Conservation (phyloP, 345 rosid genomes). For the Salix koriyanagi region DNA sequence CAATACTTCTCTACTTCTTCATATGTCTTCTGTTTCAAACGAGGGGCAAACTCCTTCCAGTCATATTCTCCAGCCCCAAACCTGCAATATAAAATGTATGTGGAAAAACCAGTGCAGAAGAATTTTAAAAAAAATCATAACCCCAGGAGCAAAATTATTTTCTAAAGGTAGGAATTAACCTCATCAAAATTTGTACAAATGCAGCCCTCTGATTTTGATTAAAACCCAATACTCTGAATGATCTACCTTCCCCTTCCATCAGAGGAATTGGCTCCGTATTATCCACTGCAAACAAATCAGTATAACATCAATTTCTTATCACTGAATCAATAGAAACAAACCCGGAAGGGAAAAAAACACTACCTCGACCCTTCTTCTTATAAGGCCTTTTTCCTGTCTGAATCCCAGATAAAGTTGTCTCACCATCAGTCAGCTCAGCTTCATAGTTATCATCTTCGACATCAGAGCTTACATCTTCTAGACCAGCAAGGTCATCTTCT, state of each 20-base stretch:
- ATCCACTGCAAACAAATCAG: constrained; percentile 45
- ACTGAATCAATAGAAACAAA: not conserved
- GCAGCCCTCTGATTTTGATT: constrained; percentile 92
- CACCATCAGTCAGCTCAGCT: constrained; percentile 85
- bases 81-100: constrained; percentile 38
- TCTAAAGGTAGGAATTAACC: constrained; percentile 36
- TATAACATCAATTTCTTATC: not conserved
- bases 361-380: constrained; percentile 80
- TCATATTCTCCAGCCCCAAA: constrained; percentile 86
- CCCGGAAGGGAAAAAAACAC: constrained; percentile 5
- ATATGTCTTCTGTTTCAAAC: constrained; percentile 84
- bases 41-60: constrained; percentile 82
- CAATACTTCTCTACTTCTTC: constrained; percentile 80
- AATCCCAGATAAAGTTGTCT: constrained; percentile 64
- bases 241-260: constrained; percentile 99
- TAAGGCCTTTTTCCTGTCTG: constrained; percentile 68
- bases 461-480: constrained; percentile 96
- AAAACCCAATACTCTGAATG: constrained; percentile 91
- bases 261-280: constrained; percentile 72
- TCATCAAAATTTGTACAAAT: constrained; percentile 88
- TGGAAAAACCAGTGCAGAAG: not conserved
- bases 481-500: constrained; percentile 98
- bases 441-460: constrained; percentile 96
- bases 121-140: not conserved
- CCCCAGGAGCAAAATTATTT: not conserved